Base-by-base conservation (phyloP, 1,284 basidiomycete species). In the Rhodotorula sp. region DNA sequence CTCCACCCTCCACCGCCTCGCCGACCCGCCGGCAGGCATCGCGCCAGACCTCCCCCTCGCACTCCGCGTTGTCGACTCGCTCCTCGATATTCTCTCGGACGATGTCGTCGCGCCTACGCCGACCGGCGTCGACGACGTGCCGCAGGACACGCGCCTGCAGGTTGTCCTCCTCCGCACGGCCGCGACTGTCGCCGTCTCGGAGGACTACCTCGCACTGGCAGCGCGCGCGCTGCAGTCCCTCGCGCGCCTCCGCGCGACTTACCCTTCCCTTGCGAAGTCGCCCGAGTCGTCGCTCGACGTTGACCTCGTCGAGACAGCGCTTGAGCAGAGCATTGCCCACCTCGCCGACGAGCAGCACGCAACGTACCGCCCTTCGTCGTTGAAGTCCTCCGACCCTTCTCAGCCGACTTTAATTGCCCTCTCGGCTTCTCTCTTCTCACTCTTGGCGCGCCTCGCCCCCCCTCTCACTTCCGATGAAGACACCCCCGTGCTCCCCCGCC, bases 131-230 rank as follows among this genome's bases (percentile, higher is more conserved):
- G 46, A n/a, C 29, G 36, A 4, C 37, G 36, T 62, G 13, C 36
- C 57, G 9, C 27, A 48, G 13, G 21, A 56, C 3, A 34, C 36
- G 3, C 37, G 41, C 5, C 44, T 71, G 32, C 66, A 64, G 46
- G 27, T 29, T 22, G 54, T 73, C 39, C 48, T 73, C 12, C 54
- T 73, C 17, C 61, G 68, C 21, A 73, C 71, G 1, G 25, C 64
- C 3, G 53, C 44, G 17, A 61, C 54, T 10, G 51, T 69, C n/a
- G 58, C 64, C 6, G 27, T 65, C 10, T 50, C 46, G 8, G 37
- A 50, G 15, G 44, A 25, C 7, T 39, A 58, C 17, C 25, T 25
- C 21, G 2, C 29, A 15, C 61, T 41, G 19, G 48, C 59, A 0
- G 17, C 59, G 25, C 36, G 29, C 9, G 27, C 55, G 10, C 27